A percentile compares a stretch with the other conserved stretches of the same genome.
Evolutionary conservation across 2,329 filamentous ascomycete genomes (phyloP).

Genomic region (Allantophomopsis cytisporea): DNA sequence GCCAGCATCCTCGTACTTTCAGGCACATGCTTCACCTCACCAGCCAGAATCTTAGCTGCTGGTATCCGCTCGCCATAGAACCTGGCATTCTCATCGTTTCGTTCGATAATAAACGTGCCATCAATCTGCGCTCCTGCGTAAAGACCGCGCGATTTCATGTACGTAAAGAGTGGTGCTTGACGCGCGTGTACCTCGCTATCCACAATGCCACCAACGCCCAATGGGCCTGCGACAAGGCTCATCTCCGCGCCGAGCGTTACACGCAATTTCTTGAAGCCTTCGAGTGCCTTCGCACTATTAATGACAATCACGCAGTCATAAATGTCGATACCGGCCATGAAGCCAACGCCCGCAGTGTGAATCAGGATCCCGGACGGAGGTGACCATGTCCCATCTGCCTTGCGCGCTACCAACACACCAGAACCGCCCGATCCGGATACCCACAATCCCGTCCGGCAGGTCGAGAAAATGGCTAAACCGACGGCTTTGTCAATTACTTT

Average conservation of each 20-base stretch:
- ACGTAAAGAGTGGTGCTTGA: constrained; percentile 61
- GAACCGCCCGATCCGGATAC: constrained; percentile 87
- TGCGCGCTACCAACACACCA: constrained; percentile 72
- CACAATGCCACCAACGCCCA: constrained; percentile 53
- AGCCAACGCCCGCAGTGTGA: constrained; percentile 79
- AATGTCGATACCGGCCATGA: constrained; percentile 83
- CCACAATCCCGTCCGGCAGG: constrained; percentile 88
- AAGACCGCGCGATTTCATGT: constrained; percentile 79
- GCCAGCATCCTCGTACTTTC: constrained; percentile 26
- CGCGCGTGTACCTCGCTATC: constrained; percentile 23
- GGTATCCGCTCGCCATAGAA: constrained; percentile 63
- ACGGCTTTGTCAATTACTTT: constrained; percentile 81
- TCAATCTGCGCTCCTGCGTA: constrained; percentile 82
- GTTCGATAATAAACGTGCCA: constrained; percentile 74
- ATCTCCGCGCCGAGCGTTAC: constrained; percentile 76
- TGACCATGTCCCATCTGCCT: constrained; percentile 80
- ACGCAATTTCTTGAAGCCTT: constrained; percentile 67
- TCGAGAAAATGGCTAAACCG: constrained; percentile 86
- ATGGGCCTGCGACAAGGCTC: constrained; percentile 61
- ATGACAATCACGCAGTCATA: constrained; percentile 94
- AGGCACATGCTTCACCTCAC: constrained; percentile 16
- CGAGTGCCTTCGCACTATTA: constrained; percentile 71
- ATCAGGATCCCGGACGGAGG: constrained; percentile 83
- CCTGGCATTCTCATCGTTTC: constrained; percentile 71
- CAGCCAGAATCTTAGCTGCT: constrained; percentile 44